These are phyloP conservation scores for Sugiyamaella lignohabitans DNA, from an alignment of 805 yeast species.

Conservation along the genomic window DNA sequence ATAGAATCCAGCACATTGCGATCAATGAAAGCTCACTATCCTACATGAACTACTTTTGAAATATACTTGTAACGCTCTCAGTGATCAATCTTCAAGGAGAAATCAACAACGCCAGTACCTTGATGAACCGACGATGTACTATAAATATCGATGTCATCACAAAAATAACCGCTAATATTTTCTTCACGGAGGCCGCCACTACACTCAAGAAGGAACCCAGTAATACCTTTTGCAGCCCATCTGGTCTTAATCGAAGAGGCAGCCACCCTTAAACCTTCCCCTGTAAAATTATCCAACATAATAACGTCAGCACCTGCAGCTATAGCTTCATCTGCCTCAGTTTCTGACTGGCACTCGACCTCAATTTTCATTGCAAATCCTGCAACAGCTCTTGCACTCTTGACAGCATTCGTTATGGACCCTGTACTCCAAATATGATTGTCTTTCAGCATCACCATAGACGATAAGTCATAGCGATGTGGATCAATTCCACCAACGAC, in stretches of 20 bases:
- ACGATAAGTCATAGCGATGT: constrained; percentile 82
- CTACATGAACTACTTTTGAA: too few relatives aligned
- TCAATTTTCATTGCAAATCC: constrained; percentile 89
- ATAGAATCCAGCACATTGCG: too few relatives aligned
- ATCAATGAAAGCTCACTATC: too few relatives aligned
- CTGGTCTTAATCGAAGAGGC: constrained; percentile 55
- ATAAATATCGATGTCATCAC: constrained; percentile 80
- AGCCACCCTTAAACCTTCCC: constrained; percentile 55
- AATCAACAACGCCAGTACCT: constrained; percentile 79
- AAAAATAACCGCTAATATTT: constrained; percentile 58
- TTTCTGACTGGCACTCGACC: constrained; percentile 82
- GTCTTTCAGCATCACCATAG: constrained; percentile 95
- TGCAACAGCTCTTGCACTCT: constrained; percentile 67
- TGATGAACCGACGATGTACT: constrained; percentile 90
- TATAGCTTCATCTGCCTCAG: constrained; percentile 88
- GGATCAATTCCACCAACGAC: constrained; percentile 91
- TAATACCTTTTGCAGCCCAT: constrained; percentile 42
- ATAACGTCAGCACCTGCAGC: constrained; percentile 92
- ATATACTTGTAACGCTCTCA: too few relatives aligned
- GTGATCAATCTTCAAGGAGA: constrained; percentile 65
- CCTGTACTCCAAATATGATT: constrained; percentile 93
- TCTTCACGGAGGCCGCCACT: constrained; percentile 79
- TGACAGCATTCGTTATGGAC: constrained; percentile 78
- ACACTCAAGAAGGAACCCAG: constrained; percentile 67
- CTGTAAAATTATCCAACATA: constrained; percentile 85